Evolutionary conservation across 352 stramenopile species (phyloP).

Genomic region (Globisporangium mamillatum): DNA sequence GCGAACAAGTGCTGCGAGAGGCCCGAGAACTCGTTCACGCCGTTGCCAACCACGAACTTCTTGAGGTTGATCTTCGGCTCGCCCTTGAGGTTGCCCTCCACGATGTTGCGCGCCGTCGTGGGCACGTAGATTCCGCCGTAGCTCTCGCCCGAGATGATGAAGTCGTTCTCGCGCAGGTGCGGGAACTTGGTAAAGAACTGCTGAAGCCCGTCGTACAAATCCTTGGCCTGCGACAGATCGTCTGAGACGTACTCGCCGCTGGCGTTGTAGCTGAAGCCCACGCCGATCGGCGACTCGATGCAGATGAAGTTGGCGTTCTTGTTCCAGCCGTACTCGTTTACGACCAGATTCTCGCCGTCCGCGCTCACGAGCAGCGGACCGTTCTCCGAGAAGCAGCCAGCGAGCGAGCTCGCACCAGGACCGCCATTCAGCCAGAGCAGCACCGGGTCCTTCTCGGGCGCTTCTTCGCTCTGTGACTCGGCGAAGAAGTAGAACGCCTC

Average conservation of each 20-base stretch:
- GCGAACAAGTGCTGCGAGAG: conserved; percentile 40
- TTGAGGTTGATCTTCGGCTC: conserved; percentile 41
- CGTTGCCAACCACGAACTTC: conserved; percentile 75
- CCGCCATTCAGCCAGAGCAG: conserved; percentile 98
- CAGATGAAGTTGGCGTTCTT: conserved; percentile 67
- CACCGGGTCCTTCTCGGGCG: conserved; percentile 87
- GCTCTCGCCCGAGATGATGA: conserved; percentile 68
- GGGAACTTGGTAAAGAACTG: conserved; percentile 57
- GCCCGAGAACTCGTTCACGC: conserved; percentile 33
- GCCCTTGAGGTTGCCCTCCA: conserved; percentile 33
- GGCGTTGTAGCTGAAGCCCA: conserved; percentile 64
- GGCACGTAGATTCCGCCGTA: conserved; percentile 73
- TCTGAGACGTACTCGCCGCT: conserved; percentile 37
- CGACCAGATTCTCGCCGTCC: conserved; percentile 78
- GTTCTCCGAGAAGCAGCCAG: conserved; percentile 94
- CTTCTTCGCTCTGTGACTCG: conserved; percentile 92
- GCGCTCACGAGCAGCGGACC: conserved; percentile 94
- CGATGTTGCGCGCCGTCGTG: conserved; percentile 47
- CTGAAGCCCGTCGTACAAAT: conserved; percentile 75
- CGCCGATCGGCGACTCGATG: conserved; percentile 62
- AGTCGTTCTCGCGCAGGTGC: conserved; percentile 37
- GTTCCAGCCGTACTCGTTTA: conserved; percentile 67
- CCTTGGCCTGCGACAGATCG: conserved; percentile 56
- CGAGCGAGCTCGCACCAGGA: conserved; percentile 91
- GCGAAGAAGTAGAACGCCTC: conserved; percentile 91